Evolutionary conservation across 345 rosid genomes (phyloP).

Genomic region (Firmiana major): DNA sequence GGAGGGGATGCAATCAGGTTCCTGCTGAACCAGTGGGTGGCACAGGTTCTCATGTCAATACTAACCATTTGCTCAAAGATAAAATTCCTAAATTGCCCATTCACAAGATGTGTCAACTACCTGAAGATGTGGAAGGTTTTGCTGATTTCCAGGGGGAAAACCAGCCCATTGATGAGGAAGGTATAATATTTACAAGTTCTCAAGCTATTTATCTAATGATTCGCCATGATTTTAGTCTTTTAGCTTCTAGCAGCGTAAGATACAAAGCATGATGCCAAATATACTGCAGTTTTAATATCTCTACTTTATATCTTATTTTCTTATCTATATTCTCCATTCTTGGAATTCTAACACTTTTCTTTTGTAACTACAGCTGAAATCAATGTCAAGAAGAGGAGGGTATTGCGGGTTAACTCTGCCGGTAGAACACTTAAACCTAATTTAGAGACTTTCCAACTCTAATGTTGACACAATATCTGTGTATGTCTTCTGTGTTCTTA

Average conservation of each 20-base stretch:
- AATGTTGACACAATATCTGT: neutral
- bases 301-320: neutral
- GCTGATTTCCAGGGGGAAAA: constrained; percentile 41
- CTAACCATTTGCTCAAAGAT: constrained; percentile 11
- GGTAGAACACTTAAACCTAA: constrained; percentile 22
- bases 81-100: constrained; percentile 8
- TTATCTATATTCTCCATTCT: neutral
- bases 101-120: constrained; percentile 8
- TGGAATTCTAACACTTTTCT: constrained; percentile 9
- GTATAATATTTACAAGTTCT: constrained; percentile 20
- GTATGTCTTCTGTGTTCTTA: neutral
- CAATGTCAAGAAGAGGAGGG: constrained; percentile 23
- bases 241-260: neutral
- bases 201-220: neutral
- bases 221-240: neutral
- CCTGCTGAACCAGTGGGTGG: constrained; percentile 19
- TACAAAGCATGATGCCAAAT: neutral
- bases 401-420: constrained; percentile 22
- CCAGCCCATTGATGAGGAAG: constrained; percentile 35
- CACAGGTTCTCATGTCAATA: constrained; percentile 13
- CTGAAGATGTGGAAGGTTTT: constrained; percentile 17
- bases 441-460: neutral
- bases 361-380: constrained; percentile 29
- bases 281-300: neutral
- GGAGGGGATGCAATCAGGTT: constrained; percentile 38